A percentile compares a stretch with the other conserved stretches of the same genome.
phyloP scores from a whole-genome alignment of 2,329 filamentous ascomycete species.

The Sarocladium brachiariae region DNA sequence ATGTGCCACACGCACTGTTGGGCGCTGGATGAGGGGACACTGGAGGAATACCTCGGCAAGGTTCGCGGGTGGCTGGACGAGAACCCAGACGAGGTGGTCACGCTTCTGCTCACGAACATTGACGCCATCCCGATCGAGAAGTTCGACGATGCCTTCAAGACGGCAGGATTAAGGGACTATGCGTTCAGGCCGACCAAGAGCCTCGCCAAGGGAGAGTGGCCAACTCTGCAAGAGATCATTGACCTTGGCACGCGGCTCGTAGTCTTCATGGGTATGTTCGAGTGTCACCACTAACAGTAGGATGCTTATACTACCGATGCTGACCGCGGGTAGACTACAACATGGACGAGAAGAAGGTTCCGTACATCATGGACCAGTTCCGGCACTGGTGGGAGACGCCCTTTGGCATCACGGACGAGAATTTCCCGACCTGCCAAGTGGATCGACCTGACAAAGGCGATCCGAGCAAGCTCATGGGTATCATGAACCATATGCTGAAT shows the following conservation, averaged over 20 bases:
- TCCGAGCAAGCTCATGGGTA: slow-evolving; percentile 33
- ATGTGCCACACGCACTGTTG: slow-evolving; percentile 60
- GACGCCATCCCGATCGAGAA: slow-evolving; percentile 50
- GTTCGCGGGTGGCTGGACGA: slow-evolving; percentile 54
- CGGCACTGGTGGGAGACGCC: slow-evolving; percentile 65
- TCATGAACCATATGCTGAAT: slow-evolving; percentile 31
- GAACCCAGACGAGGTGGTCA: slow-evolving; percentile 55
- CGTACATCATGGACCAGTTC: slow-evolving; percentile 60
- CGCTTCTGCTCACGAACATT: slow-evolving; percentile 55
- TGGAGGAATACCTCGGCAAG: slow-evolving; percentile 46
- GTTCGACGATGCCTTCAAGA: slow-evolving; percentile 47
- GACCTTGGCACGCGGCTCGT: slow-evolving; percentile 55
- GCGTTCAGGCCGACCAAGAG: slow-evolving; percentile 44
- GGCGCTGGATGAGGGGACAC: slow-evolving; percentile 50
- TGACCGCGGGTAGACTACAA: slow-evolving; percentile 49
- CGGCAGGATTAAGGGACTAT: slow-evolving; percentile 48
- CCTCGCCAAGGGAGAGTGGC: slow-evolving; percentile 50
- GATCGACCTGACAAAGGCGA: slow-evolving; percentile 48
- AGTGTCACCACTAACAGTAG: too few relatives aligned
- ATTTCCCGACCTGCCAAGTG: slow-evolving; percentile 58
- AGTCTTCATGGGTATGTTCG: slow-evolving; percentile 57
- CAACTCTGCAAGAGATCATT: slow-evolving; percentile 63
- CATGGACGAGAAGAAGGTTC: slow-evolving; percentile 39
- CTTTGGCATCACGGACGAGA: slow-evolving; percentile 54
- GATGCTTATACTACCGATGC: slow-evolving; percentile 14